A percentile compares a stretch with the other conserved stretches of the same genome.
phyloP scores from a whole-genome alignment of 2,329 filamentous ascomycete genomes.

The Fonsecaea pedrosoi region DNA sequence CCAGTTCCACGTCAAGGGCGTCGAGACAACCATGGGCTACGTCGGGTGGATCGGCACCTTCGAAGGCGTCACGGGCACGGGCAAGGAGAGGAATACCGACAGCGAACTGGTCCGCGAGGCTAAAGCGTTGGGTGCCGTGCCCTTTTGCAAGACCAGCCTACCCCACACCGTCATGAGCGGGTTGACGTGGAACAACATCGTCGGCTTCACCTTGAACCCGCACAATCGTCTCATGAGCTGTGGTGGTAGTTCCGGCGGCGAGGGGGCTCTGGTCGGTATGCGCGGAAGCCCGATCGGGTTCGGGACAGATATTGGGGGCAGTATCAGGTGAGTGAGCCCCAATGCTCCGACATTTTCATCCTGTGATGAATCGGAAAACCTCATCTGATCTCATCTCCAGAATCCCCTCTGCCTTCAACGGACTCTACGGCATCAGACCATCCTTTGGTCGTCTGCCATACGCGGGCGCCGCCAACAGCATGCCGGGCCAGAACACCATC shows the following conservation, averaged over 20 bases:
- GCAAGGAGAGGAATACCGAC: constrained; percentile 54
- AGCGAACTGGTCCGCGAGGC: constrained; percentile 58
- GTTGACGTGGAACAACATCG: constrained; percentile 68
- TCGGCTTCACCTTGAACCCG: constrained; percentile 64
- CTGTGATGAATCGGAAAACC: no score
- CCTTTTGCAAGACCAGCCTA: constrained; percentile 63
- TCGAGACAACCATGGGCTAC: constrained; percentile 66
- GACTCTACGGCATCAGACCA: constrained; percentile 49
- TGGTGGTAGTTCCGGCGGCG: constrained; percentile 67
- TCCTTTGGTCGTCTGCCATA: constrained; percentile 38
- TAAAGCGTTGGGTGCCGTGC: constrained; percentile 59
- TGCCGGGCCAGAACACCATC: constrained; percentile 48
- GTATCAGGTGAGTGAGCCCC: constrained; percentile 36
- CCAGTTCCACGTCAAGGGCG: constrained; percentile 54
- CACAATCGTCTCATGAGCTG: constrained; percentile 60
- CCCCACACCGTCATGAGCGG: constrained; percentile 64
- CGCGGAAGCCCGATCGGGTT: constrained; percentile 62
- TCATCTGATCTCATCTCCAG: constrained; percentile 27
- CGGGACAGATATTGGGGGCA: constrained; percentile 65
- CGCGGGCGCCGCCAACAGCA: not conserved
- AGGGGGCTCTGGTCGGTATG: constrained; percentile 63
- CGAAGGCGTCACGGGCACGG: constrained; percentile 58
- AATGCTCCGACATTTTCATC: no score
- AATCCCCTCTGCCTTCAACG: constrained; percentile 47
- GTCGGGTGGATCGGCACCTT: constrained; percentile 66